Conservation (phyloP, 495 filamentous ascomycete genomes). For the Chaetomium fimeti region DNA sequence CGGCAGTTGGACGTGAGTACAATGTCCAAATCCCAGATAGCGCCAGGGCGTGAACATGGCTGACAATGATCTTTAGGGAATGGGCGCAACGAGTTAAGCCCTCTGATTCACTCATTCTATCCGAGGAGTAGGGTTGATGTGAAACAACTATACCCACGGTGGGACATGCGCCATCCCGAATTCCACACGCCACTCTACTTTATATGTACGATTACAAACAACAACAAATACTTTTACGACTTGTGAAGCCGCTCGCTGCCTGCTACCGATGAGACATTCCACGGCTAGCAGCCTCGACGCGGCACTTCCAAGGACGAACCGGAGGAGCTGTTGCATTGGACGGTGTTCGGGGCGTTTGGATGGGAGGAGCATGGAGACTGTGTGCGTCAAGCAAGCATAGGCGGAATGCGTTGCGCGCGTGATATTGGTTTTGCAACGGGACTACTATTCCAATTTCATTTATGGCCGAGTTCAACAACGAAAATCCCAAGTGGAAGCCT, state of each 20-base stretch:
- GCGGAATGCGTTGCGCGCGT: constrained; percentile 4
- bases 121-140: constrained; percentile 18
- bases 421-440: not conserved
- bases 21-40: not conserved
- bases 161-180: not conserved
- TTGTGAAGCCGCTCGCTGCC: not conserved
- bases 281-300: not conserved
- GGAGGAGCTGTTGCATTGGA: not conserved
- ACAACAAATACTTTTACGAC: not conserved
- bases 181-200: constrained; percentile 4
- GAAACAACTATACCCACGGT: not conserved
- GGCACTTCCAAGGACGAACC: not conserved
- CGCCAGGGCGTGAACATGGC: not conserved
- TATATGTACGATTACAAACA: constrained; percentile 7
- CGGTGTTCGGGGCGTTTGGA: constrained; percentile 22
- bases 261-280: not conserved
- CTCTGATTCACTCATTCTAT: constrained; percentile 43
- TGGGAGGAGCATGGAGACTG: constrained; percentile 20
- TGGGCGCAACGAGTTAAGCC: constrained; percentile 63
- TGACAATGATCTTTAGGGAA: constrained; percentile 50
- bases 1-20: constrained; percentile 96
- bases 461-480: not conserved
- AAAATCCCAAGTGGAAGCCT: not conserved
- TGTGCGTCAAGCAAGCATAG: constrained; percentile 20
- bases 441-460: not conserved